Conservation (phyloP, 345 rosid species). For the Brassica napus region Da-Ae NC_063436.1:25383501-25384000, state of each 20-base stretch:
- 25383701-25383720: neutral
- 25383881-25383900: neutral
- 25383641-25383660: too few species aligned
- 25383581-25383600: too few species aligned
- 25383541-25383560: too few species aligned
- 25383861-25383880: neutral
- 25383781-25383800: neutral
- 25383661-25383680: too few species aligned
- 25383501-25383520: too few species aligned
- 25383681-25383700: neutral
- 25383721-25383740: too few species aligned
- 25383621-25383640: too few species aligned
- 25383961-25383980: neutral
- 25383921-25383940: neutral
- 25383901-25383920: neutral
- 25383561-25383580: too few species aligned
- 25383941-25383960: neutral
- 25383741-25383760: neutral
- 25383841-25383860: neutral
- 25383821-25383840: neutral
- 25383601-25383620: too few species aligned
- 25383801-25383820: neutral
- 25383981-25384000: neutral
- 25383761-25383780: neutral
- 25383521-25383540: too few species aligned